Percentiles rank a stretch among this genome's conserved stretches.
Conservation (phyloP, 2,329 filamentous ascomycete species). For the Diaporthe sp. region DNA sequence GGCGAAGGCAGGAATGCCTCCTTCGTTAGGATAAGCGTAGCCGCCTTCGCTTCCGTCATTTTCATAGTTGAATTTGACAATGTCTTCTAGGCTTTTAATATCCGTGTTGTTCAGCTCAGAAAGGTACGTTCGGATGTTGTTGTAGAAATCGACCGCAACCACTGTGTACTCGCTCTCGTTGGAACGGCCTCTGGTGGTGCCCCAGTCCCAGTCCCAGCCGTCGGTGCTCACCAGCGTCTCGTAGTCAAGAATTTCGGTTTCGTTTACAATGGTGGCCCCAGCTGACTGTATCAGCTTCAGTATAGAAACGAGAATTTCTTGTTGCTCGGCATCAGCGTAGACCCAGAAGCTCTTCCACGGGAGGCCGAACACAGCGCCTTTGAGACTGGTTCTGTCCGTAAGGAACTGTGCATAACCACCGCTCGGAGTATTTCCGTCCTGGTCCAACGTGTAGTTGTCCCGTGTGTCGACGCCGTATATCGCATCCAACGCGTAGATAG, state of each 20-base stretch:
- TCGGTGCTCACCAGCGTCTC: conserved; percentile 72
- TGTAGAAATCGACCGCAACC: conserved; percentile 79
- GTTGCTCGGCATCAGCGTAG: conserved; percentile 69
- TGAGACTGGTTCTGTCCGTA: conserved; percentile 64
- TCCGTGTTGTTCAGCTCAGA: conserved; percentile 72
- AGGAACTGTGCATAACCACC: conserved; percentile 72
- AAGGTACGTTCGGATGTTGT: conserved; percentile 72
- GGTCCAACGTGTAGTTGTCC: conserved; percentile 76
- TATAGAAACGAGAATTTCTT: conserved; percentile 63
- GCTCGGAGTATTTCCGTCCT: conserved; percentile 66
- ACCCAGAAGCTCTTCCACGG: conserved; percentile 82
- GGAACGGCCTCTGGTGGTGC: conserved; percentile 70
- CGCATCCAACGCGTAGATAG: conserved; percentile 73
- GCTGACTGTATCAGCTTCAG: conserved; percentile 68
- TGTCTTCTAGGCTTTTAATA: conserved; percentile 72
- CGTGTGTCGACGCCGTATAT: conserved; percentile 75
- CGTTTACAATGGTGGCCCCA: conserved; percentile 78
- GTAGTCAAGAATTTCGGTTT: conserved; percentile 76
- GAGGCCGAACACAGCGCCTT: conserved; percentile 76
- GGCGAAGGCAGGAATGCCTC: conserved; percentile 71
- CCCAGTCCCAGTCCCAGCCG: conserved; percentile 84
- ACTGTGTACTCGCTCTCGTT: conserved; percentile 83
- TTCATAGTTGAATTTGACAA: conserved; percentile 74
- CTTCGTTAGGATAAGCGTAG: conserved; percentile 60
- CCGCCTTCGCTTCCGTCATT: conserved; percentile 79